Base-by-base conservation (phyloP, 305 asterid species). In the Solanum chacoense region DNA sequence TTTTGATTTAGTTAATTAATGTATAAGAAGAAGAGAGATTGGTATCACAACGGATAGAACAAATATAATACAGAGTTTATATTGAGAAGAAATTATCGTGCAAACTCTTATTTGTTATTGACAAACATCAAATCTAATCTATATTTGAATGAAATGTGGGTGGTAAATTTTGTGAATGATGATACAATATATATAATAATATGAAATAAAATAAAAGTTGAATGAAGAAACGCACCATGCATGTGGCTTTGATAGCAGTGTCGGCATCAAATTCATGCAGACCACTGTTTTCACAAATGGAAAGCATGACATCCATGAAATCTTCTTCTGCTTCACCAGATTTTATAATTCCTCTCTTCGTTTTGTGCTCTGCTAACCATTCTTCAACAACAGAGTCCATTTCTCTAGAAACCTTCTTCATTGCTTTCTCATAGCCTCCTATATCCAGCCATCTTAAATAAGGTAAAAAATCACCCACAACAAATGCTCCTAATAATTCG, bases 321-420 rank as follows among this genome's bases (percentile, higher is more conserved):
- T 91, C 94, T 45, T 77, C 94, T 45, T 77, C 76, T 14, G 83
- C 84, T 24, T 31, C 85, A 5, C 18, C 88, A 12, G 42, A 85
- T 73, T 18, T 24, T 1, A 42, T 24, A 36, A 31, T 24, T 6
- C 13, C 11, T n/a, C 40, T 88, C 88, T 63, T 91, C 26, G 38
- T 88, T 16, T 80, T 89, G 59, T 92, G 95, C 88, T 93, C 94
- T 77, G 90, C 80, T 88, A 92, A 84, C 95, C 95, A 94, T 40
- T 40, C 88, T 4, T 80, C 91, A 7, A 93, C 42, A 0, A 92
- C 65, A 26, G 9, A 8, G 9, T 94, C 94, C 11, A 93, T 91
- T 34, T 91, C 92, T 79, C 90, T 85, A 3, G 89, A 92, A 29
- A 80, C 78, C 31, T 35, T 73, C 75, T 90, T 92, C 95, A 93